Percentiles rank a stretch among this genome's conserved stretches.
Conservation (phyloP, 164 flowering plant species). For the Aristolochia fimbriata region DNA sequence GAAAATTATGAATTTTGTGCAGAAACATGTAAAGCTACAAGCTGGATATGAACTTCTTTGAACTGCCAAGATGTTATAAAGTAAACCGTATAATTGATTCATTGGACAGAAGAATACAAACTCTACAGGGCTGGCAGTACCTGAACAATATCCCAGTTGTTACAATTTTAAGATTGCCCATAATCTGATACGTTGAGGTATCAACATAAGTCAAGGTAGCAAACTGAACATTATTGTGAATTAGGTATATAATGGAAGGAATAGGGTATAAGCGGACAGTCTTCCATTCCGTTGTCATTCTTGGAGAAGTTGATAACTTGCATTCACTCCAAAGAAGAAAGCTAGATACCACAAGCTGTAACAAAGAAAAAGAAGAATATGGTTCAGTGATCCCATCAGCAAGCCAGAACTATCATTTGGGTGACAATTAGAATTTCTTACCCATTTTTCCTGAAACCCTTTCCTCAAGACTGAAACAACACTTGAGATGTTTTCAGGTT, state of each 20-base stretch:
- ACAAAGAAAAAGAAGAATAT: slow-evolving; percentile 4
- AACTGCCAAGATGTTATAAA: not conserved
- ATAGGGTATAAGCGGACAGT: slow-evolving; percentile 67
- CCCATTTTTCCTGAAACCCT: too few relatives aligned
- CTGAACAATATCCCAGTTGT: slow-evolving; percentile 93
- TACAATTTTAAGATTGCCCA: slow-evolving; percentile 95
- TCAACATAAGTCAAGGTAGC: slow-evolving; percentile 90
- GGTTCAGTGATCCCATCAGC: too few relatives aligned
- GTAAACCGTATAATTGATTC: not conserved
- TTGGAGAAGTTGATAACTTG: slow-evolving; percentile 37
- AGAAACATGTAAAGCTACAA: too few relatives aligned
- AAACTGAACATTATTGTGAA: slow-evolving; percentile 95
- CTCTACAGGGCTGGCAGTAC: slow-evolving; percentile 21
- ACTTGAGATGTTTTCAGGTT: too few relatives aligned
- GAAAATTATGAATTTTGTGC: not conserved
- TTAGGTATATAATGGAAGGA: slow-evolving; percentile 81
- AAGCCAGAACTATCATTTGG: too few relatives aligned
- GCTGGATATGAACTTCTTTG: not conserved
- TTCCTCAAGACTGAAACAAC: too few relatives aligned
- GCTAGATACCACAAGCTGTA: slow-evolving; percentile 76
- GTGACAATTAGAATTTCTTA: too few relatives aligned
- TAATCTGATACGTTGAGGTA: slow-evolving; percentile 93
- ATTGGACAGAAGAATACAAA: not conserved
- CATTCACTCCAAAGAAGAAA: slow-evolving; percentile 75
- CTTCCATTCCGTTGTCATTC: slow-evolving; percentile 92